Conservation (phyloP, 345 rosid species). For the Rhizophora apiculata region DNA sequence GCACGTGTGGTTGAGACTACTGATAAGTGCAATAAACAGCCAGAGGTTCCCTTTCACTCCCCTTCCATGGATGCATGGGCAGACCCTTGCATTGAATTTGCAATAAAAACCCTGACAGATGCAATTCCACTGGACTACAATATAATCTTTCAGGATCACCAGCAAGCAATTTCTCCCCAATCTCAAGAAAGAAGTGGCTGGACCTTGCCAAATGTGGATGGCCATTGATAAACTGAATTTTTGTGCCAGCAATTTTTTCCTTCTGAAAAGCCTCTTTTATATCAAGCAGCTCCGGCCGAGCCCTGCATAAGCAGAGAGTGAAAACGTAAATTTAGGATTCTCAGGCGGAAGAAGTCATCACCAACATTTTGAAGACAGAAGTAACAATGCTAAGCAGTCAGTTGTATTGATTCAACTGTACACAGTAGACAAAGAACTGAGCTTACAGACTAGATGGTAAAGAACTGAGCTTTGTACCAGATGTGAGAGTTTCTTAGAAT, state of each 20-base stretch:
- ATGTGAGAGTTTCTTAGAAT: constrained; percentile 12
- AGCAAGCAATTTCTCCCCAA: constrained; percentile 34
- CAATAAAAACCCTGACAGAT: constrained; percentile 83
- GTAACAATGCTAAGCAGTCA: constrained; percentile 24
- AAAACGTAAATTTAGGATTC: constrained; percentile 22
- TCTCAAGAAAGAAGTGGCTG: constrained; percentile 34
- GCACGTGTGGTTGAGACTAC: constrained; percentile 19
- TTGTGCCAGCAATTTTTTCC: constrained; percentile 39
- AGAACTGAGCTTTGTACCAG: constrained; percentile 6
- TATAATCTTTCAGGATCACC: constrained; percentile 33
- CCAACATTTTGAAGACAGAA: constrained; percentile 25
- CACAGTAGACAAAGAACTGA: constrained; percentile 21
- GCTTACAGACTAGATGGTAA: background rate
- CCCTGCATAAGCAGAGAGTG: constrained; percentile 19
- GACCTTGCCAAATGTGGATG: constrained; percentile 27
- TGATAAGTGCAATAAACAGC: constrained; percentile 21
- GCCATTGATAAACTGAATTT: constrained; percentile 35
- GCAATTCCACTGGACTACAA: constrained; percentile 61
- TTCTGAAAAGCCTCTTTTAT: constrained; percentile 25
- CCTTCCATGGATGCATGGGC: constrained; percentile 53
- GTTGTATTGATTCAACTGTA: constrained; percentile 27
- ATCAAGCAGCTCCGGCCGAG: constrained; percentile 20
- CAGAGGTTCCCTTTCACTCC: constrained; percentile 27
- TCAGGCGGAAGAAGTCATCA: constrained; percentile 22
- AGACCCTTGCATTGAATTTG: constrained; percentile 94